These are phyloP conservation scores for Marchantia polymorpha DNA, from an alignment of 225 moss, liverwort and hornwort species.

Conservation along the genomic window DNA sequence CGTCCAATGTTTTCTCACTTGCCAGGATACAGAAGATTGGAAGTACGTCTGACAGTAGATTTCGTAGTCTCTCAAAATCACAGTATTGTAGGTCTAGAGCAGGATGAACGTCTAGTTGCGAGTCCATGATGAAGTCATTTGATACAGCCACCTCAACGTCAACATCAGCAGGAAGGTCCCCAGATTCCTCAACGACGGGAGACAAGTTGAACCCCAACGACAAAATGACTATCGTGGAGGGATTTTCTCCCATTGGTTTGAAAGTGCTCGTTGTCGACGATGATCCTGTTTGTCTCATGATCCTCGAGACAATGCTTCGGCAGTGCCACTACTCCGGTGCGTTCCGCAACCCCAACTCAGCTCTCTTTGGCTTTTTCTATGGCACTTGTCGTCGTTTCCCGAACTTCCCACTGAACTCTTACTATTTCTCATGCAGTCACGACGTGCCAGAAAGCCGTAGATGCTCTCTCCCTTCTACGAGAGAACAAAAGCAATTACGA, in stretches of 20 bases:
- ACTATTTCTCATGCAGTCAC: slow-evolving; percentile 61
- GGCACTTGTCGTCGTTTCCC: background rate
- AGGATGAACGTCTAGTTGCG: slow-evolving; percentile 16
- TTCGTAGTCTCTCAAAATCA: background rate
- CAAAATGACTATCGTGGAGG: slow-evolving; percentile 42
- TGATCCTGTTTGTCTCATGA: slow-evolving; percentile 70
- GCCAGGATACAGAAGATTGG: background rate
- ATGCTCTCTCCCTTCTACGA: slow-evolving; percentile 71
- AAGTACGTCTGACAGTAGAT: background rate
- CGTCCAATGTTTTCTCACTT: slow-evolving; percentile 13
- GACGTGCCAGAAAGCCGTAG: slow-evolving; percentile 62
- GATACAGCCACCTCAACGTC: slow-evolving; percentile 26
- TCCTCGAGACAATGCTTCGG: slow-evolving; percentile 78
- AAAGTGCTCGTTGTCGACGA: slow-evolving; percentile 94
- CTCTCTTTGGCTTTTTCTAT: background rate
- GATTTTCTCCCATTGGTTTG: slow-evolving; percentile 72
- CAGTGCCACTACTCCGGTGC: slow-evolving; percentile 86
- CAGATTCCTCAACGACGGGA: background rate
- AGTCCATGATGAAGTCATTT: slow-evolving; percentile 18
- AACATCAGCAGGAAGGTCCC: slow-evolving; percentile 23
- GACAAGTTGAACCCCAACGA: slow-evolving; percentile 21
- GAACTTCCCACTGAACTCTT: background rate
- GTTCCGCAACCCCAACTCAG: slow-evolving; percentile 19
- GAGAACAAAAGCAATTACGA: slow-evolving; percentile 73
- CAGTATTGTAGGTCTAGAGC: background rate